Percentiles rank a stretch among this genome's conserved stretches.
These are phyloP conservation scores for Dianthus caryophyllus DNA, from an alignment of 148 eudicot genomes.

Conservation along the genomic window DNA sequence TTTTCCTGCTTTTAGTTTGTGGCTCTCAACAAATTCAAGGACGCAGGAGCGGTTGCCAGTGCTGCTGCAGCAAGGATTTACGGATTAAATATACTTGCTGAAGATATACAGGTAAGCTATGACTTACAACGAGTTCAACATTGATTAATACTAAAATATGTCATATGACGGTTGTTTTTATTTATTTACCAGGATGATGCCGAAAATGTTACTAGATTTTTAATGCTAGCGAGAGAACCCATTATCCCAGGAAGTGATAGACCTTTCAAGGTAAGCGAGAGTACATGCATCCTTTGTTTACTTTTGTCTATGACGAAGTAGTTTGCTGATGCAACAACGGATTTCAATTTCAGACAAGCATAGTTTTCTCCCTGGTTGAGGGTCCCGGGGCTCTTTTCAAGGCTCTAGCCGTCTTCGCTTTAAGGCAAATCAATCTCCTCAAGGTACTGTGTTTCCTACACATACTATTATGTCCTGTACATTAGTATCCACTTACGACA, in stretches of 20 bases:
- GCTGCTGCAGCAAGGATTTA: conserved; percentile 50
- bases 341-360: conserved; percentile 36
- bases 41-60: conserved; percentile 55
- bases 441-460: conserved; percentile 26
- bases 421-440: conserved; percentile 39
- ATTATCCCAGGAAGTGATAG: conserved; percentile 42
- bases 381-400: conserved; percentile 53
- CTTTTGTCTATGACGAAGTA: neutral
- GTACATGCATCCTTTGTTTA: neutral
- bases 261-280: conserved; percentile 39
- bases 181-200: conserved; percentile 49
- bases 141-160: neutral
- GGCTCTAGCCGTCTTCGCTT: conserved; percentile 49
- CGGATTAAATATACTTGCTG: conserved; percentile 47
- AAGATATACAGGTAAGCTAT: conserved; percentile 44
- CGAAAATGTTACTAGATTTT: conserved; percentile 45
- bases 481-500: neutral
- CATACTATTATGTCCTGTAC: neutral
- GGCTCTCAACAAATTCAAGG: conserved; percentile 39
- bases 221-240: conserved; percentile 52
- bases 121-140: neutral
- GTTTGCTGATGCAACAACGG: conserved; percentile 15
- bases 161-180: conserved; percentile 14
- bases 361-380: conserved; percentile 48
- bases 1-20: conserved; percentile 32